A percentile compares a stretch with the other conserved stretches of the same genome.
phyloP scores from a whole-genome alignment of 106 monocot genomes.

The Acanthochlamys bracteata region DNA sequence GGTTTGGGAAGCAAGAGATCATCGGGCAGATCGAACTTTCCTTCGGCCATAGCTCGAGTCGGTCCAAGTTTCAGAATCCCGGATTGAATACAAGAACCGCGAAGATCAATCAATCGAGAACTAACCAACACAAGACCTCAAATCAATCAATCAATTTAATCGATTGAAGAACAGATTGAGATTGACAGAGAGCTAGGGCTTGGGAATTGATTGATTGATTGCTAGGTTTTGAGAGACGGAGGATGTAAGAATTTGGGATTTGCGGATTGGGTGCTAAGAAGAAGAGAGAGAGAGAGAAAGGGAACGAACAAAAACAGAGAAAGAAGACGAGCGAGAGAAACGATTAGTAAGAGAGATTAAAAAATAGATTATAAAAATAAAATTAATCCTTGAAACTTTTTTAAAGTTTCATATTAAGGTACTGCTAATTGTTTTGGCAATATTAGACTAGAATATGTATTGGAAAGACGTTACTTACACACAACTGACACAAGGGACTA shows the following conservation, averaged over 20 bases:
- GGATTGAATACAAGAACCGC: not conserved
- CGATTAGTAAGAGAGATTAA: not conserved
- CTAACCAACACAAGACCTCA: not conserved
- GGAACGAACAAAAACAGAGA: not conserved
- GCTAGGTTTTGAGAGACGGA: constrained; percentile 1
- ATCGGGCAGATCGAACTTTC: constrained; percentile 40
- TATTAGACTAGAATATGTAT: too few relatives aligned
- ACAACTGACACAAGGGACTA: too few relatives aligned
- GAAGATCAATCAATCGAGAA: not conserved
- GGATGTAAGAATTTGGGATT: too few relatives aligned
- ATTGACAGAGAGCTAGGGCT: not conserved
- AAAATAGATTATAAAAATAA: not conserved
- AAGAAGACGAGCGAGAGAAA: not conserved
- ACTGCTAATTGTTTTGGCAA: too few relatives aligned
- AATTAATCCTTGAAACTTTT: too few relatives aligned
- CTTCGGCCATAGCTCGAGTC: constrained; percentile 31
- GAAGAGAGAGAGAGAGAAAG: not conserved
- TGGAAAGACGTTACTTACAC: too few relatives aligned
- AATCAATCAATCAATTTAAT: not conserved
- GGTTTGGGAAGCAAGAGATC: constrained; percentile 28
- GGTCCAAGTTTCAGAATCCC: not conserved
- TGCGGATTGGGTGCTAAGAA: not conserved
- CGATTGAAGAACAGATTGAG: not conserved
- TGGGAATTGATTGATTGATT: not conserved
- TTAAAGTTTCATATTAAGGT: too few relatives aligned